phyloP scores from a whole-genome alignment of 2,329 filamentous ascomycete species.

The Penicillium sp. region DNA sequence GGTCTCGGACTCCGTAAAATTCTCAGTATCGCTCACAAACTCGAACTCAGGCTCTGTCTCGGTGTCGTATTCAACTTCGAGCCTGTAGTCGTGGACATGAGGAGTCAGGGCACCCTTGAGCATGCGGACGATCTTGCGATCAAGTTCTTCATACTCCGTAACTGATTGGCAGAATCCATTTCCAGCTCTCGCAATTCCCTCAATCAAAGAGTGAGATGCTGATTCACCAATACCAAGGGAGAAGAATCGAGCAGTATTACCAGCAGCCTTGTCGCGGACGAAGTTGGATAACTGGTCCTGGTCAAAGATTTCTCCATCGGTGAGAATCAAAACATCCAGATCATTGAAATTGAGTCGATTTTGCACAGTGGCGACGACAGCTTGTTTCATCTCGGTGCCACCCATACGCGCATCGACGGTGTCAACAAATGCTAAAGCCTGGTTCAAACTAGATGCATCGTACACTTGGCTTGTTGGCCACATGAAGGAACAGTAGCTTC shows the following conservation, averaged over 20 bases:
- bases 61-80: slow-evolving; percentile 60
- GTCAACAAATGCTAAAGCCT: slow-evolving; percentile 45
- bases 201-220: slow-evolving; percentile 56
- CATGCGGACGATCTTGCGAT: slow-evolving; percentile 69
- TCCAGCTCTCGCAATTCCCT: slow-evolving; percentile 58
- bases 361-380: slow-evolving; percentile 48
- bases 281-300: slow-evolving; percentile 50
- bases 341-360: slow-evolving; percentile 47
- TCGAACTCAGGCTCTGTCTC: slow-evolving; percentile 56
- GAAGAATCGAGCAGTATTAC: slow-evolving; percentile 54
- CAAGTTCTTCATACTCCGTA: slow-evolving; percentile 61
- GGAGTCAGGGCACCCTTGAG: slow-evolving; percentile 67
- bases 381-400: slow-evolving; percentile 53
- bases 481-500: slow-evolving; percentile 45
- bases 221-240: slow-evolving; percentile 53
- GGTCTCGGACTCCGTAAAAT: slow-evolving; percentile 8
- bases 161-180: slow-evolving; percentile 64
- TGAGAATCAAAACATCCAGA: slow-evolving; percentile 55
- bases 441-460: slow-evolving; percentile 43
- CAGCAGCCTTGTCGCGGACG: slow-evolving; percentile 44
- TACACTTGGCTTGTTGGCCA: slow-evolving; percentile 50
- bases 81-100: slow-evolving; percentile 61
- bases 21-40: slow-evolving; percentile 42
- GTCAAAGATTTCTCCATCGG: slow-evolving; percentile 55
- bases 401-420: slow-evolving; percentile 49